Base-by-base conservation (phyloP, 805 yeast genomes). In the Priceomyces haplophilus region DNA sequence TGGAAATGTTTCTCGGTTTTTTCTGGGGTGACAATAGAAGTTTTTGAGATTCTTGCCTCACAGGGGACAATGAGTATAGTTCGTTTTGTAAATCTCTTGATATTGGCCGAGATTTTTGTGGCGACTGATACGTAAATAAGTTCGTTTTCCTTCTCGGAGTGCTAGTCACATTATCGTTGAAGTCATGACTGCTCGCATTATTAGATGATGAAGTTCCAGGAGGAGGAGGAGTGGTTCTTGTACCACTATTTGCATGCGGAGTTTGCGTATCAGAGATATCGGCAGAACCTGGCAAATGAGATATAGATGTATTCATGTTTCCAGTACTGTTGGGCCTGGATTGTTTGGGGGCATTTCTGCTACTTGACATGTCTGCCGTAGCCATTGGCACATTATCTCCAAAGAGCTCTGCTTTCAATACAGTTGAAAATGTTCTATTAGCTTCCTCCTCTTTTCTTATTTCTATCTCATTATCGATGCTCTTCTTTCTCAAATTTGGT, bases 341-440 rank as follows among this genome's bases (percentile, higher is more conserved):
- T 15, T 21, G 30, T 7, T 23, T 34, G 1, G 31, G 21, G 7
- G 31, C 31, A 17, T 17, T 23, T 21, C 42, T 41, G 19, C 32
- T 34, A 30, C 25, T 46, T 7, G 62, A 45, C 17, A 64, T 44
- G 43, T 61, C 65, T 8, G 75, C 67, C 3, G 69, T 58, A 8
- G 73, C 72, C 67, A 62, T 62, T 4, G 90, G 88, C 3, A 88
- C 79, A 47, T 85, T 79, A 56, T 85, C 93, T 12, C 97, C 98
- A 69, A 93, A 93, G 27, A 93, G 66, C 61, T 93, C 99, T 25
- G 95, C 86, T 53, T 86, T 85, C 37, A 93, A 67, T 2, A 93
- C 86, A 0, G 91, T 81, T 42, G 90, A 83, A 62, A 90, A 93
- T 0, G 96, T 87, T 49, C 85, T 71, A 58, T 87, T 87, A 3